These are phyloP conservation scores for Escovopsis sp. DNA, from an alignment of 2,329 filamentous ascomycete species.

Conservation along the genomic window DNA sequence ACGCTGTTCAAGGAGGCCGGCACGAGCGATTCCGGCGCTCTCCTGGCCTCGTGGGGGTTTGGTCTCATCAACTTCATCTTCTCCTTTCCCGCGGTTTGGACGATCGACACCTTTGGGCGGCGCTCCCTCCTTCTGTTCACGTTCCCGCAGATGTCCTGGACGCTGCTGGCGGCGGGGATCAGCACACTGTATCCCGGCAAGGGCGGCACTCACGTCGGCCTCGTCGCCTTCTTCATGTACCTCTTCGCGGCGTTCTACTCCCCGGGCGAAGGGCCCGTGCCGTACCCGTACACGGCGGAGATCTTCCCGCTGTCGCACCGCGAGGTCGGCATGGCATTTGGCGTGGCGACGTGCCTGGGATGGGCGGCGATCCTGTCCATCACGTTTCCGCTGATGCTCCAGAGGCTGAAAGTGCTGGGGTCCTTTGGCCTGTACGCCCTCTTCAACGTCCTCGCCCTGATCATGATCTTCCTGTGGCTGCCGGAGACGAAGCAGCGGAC, in stretches of 20 bases:
- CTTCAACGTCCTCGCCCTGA: conserved; percentile 38
- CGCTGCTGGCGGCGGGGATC: conserved; percentile 26
- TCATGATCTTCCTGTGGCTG: conserved; percentile 42
- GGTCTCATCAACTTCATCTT: conserved; percentile 45
- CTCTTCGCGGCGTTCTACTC: conserved; percentile 38
- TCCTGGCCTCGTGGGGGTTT: conserved; percentile 44
- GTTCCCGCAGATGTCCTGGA: conserved; percentile 29
- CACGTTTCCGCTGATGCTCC: conserved; percentile 45
- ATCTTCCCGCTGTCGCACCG: conserved; percentile 57
- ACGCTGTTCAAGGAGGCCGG: conserved; percentile 46
- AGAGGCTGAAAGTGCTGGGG: conserved; percentile 27
- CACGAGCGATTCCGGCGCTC: conserved; percentile 37
- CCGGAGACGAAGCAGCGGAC: conserved; percentile 45
- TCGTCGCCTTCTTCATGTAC: conserved; percentile 43
- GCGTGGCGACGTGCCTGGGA: conserved; percentile 50
- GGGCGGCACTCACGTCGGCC: conserved; percentile 20
- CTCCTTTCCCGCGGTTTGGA: conserved; percentile 42
- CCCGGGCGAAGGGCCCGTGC: conserved; percentile 48
- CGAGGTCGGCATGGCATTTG: conserved; percentile 57
- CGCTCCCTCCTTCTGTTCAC: conserved; percentile 32
- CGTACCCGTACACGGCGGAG: conserved; percentile 54
- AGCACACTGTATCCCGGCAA: conserved; percentile 35
- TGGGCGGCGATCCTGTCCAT: conserved; percentile 48
- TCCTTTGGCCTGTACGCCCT: conserved; percentile 41
- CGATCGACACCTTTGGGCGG: conserved; percentile 43